Conservation (phyloP, 495 filamentous ascomycete species). For the Aspergillus sparsus region DNA sequence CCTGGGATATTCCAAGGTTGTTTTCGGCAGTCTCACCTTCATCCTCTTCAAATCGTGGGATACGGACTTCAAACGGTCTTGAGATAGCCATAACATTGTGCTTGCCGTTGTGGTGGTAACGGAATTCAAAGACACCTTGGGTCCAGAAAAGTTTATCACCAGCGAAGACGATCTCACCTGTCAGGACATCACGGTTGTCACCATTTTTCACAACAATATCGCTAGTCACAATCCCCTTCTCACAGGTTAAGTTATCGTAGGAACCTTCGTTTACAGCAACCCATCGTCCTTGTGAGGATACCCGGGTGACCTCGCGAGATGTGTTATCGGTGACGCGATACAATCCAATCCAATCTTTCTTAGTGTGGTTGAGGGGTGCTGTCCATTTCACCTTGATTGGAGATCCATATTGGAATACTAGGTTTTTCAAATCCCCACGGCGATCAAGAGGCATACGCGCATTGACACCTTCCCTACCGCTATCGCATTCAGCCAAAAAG, state of each 20-base stretch:
- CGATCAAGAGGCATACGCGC: conserved; percentile 52
- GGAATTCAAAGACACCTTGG: conserved; percentile 91
- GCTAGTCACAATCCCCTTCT: conserved; percentile 74
- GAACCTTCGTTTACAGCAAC: conserved; percentile 72
- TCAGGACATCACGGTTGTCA: conserved; percentile 38
- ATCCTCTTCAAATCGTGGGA: conserved; percentile 72
- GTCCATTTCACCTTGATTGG: conserved; percentile 92
- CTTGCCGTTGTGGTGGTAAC: conserved; percentile 92
- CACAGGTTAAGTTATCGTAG: conserved; percentile 74
- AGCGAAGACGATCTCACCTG: conserved; percentile 82
- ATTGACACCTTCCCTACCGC: conserved; percentile 52
- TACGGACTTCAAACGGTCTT: conserved; percentile 85
- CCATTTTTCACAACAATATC: conserved; percentile 59
- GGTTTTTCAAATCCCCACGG: conserved; percentile 63
- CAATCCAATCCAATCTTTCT: conserved; percentile 92
- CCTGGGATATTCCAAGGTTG: conserved; percentile 48
- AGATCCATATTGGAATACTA: conserved; percentile 85
- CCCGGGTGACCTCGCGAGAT: conserved; percentile 76
- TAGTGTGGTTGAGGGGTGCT: conserved; percentile 86
- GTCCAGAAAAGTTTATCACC: conserved; percentile 98
- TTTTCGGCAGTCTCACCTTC: conserved; percentile 53
- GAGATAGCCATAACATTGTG: conserved; percentile 97
- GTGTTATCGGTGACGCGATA: conserved; percentile 94
- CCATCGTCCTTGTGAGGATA: conserved; percentile 90
- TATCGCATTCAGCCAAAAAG: conserved; percentile 51